Percentiles rank a stretch among this genome's conserved stretches.
phyloP scores from a whole-genome alignment of 805 yeast species.

The Gaillardinia entomophila region DNA sequence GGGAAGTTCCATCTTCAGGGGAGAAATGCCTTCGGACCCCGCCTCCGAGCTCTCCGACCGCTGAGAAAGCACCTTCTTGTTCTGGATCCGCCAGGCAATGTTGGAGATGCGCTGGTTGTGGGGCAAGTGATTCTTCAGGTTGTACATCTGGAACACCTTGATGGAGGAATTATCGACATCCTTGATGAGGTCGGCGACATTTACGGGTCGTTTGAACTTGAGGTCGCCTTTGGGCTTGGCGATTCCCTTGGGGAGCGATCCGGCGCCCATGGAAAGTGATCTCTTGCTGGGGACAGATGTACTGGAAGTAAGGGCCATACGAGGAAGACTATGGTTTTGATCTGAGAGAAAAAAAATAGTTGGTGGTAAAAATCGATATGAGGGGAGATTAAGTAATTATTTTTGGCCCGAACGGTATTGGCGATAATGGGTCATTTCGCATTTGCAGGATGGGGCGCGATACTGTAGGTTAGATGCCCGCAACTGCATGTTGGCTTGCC shows the following conservation, averaged over 20 bases:
- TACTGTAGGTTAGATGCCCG: background rate
- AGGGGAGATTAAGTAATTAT: background rate
- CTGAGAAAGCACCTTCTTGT: constrained; percentile 19
- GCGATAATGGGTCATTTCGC: background rate
- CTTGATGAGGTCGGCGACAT: constrained; percentile 14
- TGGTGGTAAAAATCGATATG: background rate
- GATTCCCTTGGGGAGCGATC: background rate
- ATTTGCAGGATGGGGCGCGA: too few relatives aligned
- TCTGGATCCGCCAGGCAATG: constrained; percentile 42
- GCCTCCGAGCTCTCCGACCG: too few relatives aligned
- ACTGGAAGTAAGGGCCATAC: background rate
- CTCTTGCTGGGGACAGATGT: background rate
- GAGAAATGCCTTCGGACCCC: background rate
- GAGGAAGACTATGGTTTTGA: too few relatives aligned
- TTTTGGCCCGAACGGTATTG: background rate
- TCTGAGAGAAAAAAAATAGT: background rate
- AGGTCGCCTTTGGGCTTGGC: background rate
- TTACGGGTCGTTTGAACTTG: background rate
- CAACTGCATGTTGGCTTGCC: background rate
- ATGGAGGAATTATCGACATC: constrained; percentile 33
- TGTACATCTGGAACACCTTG: constrained; percentile 36
- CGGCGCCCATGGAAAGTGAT: too few relatives aligned
- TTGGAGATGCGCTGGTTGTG: constrained; percentile 37
- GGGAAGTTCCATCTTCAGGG: background rate
- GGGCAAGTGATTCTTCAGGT: constrained; percentile 35